Evolutionary conservation across 2,329 filamentous ascomycete species (phyloP), one percentile per base, ranked within the genome.

Genomic region (Microsporum canis): DNA sequence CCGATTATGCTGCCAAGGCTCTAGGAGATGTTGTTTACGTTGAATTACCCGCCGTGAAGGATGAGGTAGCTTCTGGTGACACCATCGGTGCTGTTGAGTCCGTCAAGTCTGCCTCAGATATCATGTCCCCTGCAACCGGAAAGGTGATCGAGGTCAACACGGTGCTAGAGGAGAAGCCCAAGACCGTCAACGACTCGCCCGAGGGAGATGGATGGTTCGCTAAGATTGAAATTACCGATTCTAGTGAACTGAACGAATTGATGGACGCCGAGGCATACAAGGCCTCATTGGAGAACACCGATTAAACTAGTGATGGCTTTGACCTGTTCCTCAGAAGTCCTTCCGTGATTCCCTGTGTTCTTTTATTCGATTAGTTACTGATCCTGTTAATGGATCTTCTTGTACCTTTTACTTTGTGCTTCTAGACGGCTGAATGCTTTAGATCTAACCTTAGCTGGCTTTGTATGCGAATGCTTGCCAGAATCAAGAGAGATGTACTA

Each of bases 21-120:
- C 88, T 99, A 64, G 94, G 94, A 67, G 94, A 99, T 73, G 91
- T 97, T 63, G 92, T 99, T 72, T 99, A 88, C 79, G 91, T 97
- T 70, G 94, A 99, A 81, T 87, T 99, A 34, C 94, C 94, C 61
- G 80, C 86, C 67, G 72, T 80, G 61, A 87, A 84, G 66, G 79
- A 85, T 68, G 83, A 87, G 69, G 82, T 95, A 64, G 76, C 77
- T 62, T 82, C 85, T 61, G 91, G 91, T 70, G 92, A 97, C 72
- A 82, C 88, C 66, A 88, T 97, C 68, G 94, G 94, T 67, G 91
- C 92, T 63, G 92, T 99, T 68, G 94, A 99, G 80, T 96, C 91
- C 2, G 94, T 99, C 76, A 99, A 99, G 82, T 94, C 88, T 65
- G 94, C 94, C n/a, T 92, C 89, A 65, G 94, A 99, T 74, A 96